These are phyloP conservation scores for Aristolochia contorta DNA, from an alignment of 164 flowering plant genomes.

Conservation along the genomic window DNA sequence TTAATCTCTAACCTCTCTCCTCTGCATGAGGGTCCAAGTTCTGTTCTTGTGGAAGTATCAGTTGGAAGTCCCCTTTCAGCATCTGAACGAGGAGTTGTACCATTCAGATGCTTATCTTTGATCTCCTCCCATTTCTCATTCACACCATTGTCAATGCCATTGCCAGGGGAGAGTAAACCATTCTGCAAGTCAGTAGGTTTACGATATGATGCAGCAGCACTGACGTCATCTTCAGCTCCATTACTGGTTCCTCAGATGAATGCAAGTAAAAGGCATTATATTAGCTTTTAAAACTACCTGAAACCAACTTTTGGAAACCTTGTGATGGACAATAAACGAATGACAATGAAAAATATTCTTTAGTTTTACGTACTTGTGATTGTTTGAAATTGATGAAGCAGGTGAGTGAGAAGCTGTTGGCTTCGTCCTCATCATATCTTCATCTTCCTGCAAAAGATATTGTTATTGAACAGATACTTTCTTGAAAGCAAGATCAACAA, in stretches of 20 bases:
- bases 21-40: constrained; percentile 7
- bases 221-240: constrained; percentile 43
- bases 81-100: constrained; percentile 7
- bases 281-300: background rate
- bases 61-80: constrained; percentile 19
- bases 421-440: constrained; percentile 18
- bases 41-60: constrained; percentile 6
- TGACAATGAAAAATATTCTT: background rate
- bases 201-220: constrained; percentile 24
- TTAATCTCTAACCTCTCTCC: constrained; percentile 33
- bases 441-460: constrained; percentile 40
- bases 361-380: constrained; percentile 28
- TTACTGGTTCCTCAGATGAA: constrained; percentile 28
- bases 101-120: constrained; percentile 21
- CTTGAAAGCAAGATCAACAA: constrained; percentile 1
- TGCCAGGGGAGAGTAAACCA: constrained; percentile 22
- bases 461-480: background rate
- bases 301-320: background rate
- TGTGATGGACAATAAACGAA: background rate
- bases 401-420: constrained; percentile 19
- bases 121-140: constrained; percentile 30
- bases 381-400: constrained; percentile 14
- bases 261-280: background rate
- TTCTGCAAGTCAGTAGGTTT: constrained; percentile 17
- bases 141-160: constrained; percentile 16